A percentile compares a stretch with the other conserved stretches of the same genome.
Evolutionary conservation across 257 asterid genomes (phyloP).

Genomic region (Solanum virginianum): DNA sequence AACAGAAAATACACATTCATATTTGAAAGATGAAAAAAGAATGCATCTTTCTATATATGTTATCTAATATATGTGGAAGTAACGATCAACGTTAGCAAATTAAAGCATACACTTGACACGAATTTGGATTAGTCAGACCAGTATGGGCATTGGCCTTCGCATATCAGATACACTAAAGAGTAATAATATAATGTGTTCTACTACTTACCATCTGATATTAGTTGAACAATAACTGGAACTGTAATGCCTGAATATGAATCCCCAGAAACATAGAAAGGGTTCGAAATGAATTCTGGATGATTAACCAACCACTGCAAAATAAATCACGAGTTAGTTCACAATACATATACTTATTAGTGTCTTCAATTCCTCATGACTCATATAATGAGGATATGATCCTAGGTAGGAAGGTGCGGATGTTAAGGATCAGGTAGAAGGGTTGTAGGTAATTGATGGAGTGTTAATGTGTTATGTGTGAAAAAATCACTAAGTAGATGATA

Average conservation of each 20-base stretch:
- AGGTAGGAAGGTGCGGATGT: background rate
- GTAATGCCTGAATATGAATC: slow-evolving; percentile 29
- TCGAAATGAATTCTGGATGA: slow-evolving; percentile 12
- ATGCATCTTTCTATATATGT: background rate
- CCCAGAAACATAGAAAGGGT: slow-evolving; percentile 23
- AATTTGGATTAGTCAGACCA: no score
- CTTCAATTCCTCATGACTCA: background rate
- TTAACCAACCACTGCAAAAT: slow-evolving; percentile 26
- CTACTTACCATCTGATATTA: slow-evolving; percentile 14
- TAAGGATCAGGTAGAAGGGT: background rate
- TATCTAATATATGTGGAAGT: background rate
- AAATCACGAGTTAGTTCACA: background rate
- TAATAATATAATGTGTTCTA: background rate
- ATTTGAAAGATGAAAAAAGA: background rate
- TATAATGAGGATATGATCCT: background rate
- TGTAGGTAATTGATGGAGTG: background rate
- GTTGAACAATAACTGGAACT: slow-evolving; percentile 13
- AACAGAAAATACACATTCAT: background rate
- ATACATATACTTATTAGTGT: background rate
- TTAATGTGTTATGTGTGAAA: no score
- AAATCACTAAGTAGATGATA: no score
- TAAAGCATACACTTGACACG: background rate
- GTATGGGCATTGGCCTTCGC: background rate
- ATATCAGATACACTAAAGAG: background rate
- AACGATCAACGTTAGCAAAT: background rate